Percentiles rank a stretch among this genome's conserved stretches.
Evolutionary conservation across 108 stramenopile genomes (phyloP).

Genomic region (Seminavis robusta): DNA sequence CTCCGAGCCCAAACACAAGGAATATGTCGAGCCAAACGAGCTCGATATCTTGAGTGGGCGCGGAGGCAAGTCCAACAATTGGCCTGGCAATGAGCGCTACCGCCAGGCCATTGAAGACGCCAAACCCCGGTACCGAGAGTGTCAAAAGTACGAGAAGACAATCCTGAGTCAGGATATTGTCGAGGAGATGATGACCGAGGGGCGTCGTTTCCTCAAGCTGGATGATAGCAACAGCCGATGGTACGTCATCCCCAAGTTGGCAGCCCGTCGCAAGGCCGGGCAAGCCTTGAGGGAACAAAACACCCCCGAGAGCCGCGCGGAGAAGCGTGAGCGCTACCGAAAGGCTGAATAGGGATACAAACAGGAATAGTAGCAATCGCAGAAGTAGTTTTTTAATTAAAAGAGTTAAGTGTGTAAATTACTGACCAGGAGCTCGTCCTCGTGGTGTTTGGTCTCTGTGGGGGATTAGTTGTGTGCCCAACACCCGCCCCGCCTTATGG

Average conservation of each 20-base stretch:
- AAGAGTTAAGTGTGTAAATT: too few species aligned
- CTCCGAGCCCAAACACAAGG: conserved; percentile 20
- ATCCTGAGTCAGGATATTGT: conserved; percentile 31
- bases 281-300: conserved; percentile 48
- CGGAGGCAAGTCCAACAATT: conserved; percentile 48
- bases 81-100: conserved; percentile 45
- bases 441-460: too few species aligned
- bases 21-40: conserved; percentile 16
- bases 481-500: too few species aligned
- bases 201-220: conserved; percentile 47
- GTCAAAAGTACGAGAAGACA: conserved; percentile 44
- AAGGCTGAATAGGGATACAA: too few species aligned
- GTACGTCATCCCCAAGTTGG: conserved; percentile 32
- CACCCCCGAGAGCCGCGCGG: conserved; percentile 36
- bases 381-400: too few species aligned
- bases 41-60: conserved; percentile 18
- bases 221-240: conserved; percentile 19
- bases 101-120: conserved; percentile 30
- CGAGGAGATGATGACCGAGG: conserved; percentile 17
- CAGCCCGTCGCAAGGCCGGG: conserved; percentile 38
- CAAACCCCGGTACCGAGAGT: conserved; percentile 25
- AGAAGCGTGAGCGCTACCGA: conserved; percentile 9
- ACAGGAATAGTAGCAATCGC: not conserved
- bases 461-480: too few species aligned
- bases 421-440: too few species aligned